Base-by-base conservation (phyloP, 1,284 basidiomycete genomes). In the Agaricales sp. region DNA sequence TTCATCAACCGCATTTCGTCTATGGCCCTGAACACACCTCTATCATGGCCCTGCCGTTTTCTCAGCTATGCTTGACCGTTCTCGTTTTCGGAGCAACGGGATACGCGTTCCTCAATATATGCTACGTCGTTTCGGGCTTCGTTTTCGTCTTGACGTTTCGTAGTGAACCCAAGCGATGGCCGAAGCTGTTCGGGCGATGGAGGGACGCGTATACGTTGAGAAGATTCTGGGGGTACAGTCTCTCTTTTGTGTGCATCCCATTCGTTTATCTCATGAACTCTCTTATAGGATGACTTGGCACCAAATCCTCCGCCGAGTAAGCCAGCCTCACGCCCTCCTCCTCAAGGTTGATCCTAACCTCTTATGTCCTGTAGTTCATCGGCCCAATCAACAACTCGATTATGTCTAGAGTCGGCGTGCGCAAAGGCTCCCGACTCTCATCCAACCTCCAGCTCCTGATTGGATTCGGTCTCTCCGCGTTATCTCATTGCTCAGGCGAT, bases 391-490 rank as follows among this genome's bases (percentile, higher is more conserved):
- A 3, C 6, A 1, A 4, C 16, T 23, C 50, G 51, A 51, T 48
- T 22, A 23, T 14, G 14, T n/a, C 21, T 16, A 13, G 6, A 8
- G 4, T 21, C 6, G 18, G 16, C 18, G 38, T 53, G 2, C 24
- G 14, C 2, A 48, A 39, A 1, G 45, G 50, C 20, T 23, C 19
- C 8, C 26, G 22, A 4, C 45, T 48, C 4, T 53, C 53, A 23
- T 51, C 49, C 4, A 53, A 54, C 48, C 50, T 44, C 3, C 54
- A 57, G 44, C 51, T 57, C 20, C 51, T 39, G 43, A 48, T 52
- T 43, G 52, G 49, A 0, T 55, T 57, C 44, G 3, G 35, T 11
- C 14, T 55, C 4, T 57, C 56, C 20, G 52, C 19, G 11, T 3
- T 38, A 2, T 2, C 54, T 12, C 54, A 57, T 49, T 48, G 48